These are phyloP conservation scores for Seminavis robusta DNA, from an alignment of 108 stramenopile genomes.

Conservation along the genomic window DNA sequence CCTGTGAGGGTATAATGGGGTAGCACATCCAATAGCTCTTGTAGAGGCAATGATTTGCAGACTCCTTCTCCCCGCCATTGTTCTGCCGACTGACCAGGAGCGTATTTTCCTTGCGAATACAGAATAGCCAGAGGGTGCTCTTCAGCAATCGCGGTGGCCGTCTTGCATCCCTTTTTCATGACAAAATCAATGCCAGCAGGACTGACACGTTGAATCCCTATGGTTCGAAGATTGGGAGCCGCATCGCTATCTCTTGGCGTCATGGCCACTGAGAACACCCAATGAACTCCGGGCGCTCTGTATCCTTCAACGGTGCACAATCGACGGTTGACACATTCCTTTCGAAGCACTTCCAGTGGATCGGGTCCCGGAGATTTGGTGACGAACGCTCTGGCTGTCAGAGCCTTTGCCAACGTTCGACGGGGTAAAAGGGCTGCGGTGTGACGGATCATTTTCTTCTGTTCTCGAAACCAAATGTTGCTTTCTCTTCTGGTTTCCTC, in stretches of 20 bases:
- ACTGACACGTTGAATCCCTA: slow-evolving; percentile 48
- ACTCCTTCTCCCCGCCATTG: slow-evolving; percentile 55
- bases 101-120: slow-evolving; percentile 40
- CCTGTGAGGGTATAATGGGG: slow-evolving; percentile 36
- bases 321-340: slow-evolving; percentile 28
- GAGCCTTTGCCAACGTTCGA: too few species aligned
- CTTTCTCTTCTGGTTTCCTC: too few species aligned
- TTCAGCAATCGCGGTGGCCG: neutral
- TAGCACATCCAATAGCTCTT: slow-evolving; percentile 25
- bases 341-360: slow-evolving; percentile 38
- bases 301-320: slow-evolving; percentile 44
- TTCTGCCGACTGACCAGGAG: slow-evolving; percentile 44
- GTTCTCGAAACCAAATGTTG: too few species aligned
- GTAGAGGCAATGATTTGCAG: slow-evolving; percentile 25
- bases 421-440: too few species aligned
- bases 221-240: slow-evolving; percentile 50
- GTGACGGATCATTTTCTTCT: too few species aligned
- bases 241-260: neutral
- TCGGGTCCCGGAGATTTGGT: slow-evolving; percentile 25
- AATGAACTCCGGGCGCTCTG: slow-evolving; percentile 43
- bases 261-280: slow-evolving; percentile 42
- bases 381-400: neutral
- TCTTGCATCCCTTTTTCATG: slow-evolving; percentile 25
- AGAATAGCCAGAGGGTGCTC: slow-evolving; percentile 27
- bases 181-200: slow-evolving; percentile 52